These are phyloP conservation scores for Kondoa subrosea DNA, from an alignment of 768 basidiomycete species.

Conservation along the genomic window DNA sequence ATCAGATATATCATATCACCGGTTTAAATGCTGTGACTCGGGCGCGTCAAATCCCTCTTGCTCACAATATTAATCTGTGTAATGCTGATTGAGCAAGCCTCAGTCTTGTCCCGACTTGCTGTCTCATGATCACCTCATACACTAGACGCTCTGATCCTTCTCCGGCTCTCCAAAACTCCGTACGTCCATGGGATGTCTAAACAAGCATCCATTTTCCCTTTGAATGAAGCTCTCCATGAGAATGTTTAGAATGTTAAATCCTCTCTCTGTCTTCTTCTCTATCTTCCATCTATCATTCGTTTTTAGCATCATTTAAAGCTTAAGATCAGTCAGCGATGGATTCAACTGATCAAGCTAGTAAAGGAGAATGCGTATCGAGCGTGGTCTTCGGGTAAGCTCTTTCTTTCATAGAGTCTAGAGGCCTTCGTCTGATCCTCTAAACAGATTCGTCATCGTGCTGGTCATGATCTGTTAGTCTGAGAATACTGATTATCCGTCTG, in stretches of 20 bases:
- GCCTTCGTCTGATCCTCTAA: neutral
- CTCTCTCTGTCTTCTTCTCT: neutral
- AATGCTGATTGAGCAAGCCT: too few relatives aligned
- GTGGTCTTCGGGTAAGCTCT: neutral
- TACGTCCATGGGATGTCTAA: too few relatives aligned
- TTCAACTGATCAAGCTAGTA: neutral
- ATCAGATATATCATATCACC: too few relatives aligned
- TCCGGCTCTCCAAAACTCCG: neutral
- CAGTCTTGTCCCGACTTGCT: too few relatives aligned
- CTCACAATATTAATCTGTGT: too few relatives aligned
- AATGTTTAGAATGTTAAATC: too few relatives aligned
- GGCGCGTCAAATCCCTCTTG: too few relatives aligned
- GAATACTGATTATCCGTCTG: too few relatives aligned
- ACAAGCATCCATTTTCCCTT: neutral
- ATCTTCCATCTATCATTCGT: neutral
- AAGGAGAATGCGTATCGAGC: slow-evolving; percentile 2
- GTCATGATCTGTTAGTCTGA: slow-evolving; percentile 1
- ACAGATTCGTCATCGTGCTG: slow-evolving; percentile 1
- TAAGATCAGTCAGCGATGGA: neutral
- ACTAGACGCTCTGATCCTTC: too few relatives aligned
- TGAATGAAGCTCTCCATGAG: neutral
- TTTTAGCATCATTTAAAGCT: neutral
- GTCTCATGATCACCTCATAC: too few relatives aligned
- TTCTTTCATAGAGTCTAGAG: neutral
- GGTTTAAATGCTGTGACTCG: too few relatives aligned